These are phyloP conservation scores for Brachypodium distachyon DNA, from an alignment of 202 grass and related monocot species.

Conservation along the genomic window DNA sequence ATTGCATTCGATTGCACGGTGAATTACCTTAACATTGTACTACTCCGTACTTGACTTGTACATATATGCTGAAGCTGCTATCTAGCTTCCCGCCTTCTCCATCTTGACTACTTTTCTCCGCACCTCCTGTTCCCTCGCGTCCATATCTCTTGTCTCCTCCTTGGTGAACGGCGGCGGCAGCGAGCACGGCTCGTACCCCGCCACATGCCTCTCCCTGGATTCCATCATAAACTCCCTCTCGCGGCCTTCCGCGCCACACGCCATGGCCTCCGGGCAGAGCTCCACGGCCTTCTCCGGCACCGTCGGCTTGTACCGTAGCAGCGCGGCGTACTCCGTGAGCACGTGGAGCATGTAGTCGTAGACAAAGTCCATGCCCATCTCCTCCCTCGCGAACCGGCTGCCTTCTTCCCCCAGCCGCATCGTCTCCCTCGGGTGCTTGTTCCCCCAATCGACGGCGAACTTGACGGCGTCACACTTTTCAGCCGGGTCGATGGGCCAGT, in stretches of 20 bases:
- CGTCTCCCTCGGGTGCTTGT: slow-evolving; percentile 34
- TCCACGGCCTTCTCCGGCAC: slow-evolving; percentile 55
- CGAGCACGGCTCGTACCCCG: slow-evolving; percentile 14
- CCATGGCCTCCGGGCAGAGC: slow-evolving; percentile 51
- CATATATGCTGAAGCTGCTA: too few species aligned
- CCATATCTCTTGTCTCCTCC: slow-evolving; percentile 26
- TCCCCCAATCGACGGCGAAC: slow-evolving; percentile 69
- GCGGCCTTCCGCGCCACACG: slow-evolving; percentile 22
- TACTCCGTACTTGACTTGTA: too few species aligned
- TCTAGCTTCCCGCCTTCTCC: too few species aligned
- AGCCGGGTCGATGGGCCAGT: slow-evolving; percentile 36
- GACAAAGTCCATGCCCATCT: slow-evolving; percentile 60
- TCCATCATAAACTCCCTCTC: slow-evolving; percentile 40
- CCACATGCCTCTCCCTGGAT: slow-evolving; percentile 38
- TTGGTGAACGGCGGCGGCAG: slow-evolving; percentile 41
- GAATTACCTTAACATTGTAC: too few species aligned
- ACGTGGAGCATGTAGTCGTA: slow-evolving; percentile 86
- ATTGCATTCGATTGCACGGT: too few species aligned
- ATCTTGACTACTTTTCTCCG: slow-evolving; percentile 16
- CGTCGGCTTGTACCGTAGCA: slow-evolving; percentile 62
- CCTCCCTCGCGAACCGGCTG: slow-evolving; percentile 40
- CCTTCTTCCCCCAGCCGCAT: slow-evolving; percentile 34
- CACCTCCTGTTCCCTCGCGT: slow-evolving; percentile 11
- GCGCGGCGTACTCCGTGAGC: slow-evolving; percentile 58
- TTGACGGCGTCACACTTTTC: slow-evolving; percentile 50